These are phyloP conservation scores for Graphilbum sp. DNA, from an alignment of 2,329 filamentous ascomycete genomes.

Conservation along the genomic window DNA sequence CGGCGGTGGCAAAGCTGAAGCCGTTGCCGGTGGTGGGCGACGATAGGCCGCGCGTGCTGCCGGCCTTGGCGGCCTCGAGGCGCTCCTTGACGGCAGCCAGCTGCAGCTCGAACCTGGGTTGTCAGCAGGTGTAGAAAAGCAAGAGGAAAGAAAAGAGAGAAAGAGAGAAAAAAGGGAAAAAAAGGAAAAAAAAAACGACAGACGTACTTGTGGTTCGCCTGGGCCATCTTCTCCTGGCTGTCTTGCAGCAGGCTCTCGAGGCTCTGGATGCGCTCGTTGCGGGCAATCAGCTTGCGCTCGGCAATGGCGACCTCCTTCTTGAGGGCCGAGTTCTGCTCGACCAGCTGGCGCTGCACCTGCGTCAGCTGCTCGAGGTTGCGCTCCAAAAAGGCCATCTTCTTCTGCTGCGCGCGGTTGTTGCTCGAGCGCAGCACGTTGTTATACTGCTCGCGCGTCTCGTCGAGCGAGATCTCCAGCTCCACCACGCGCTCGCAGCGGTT, in stretches of 20 bases:
- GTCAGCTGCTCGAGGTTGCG: constrained; percentile 96
- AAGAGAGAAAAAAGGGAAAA: constrained; percentile 11
- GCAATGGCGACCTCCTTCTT: constrained; percentile 99
- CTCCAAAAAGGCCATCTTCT: constrained; percentile 99
- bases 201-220: constrained; percentile 88
- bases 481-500: constrained; percentile 97
- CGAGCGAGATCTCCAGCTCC: constrained; percentile 91
- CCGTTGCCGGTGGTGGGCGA: constrained; percentile 43
- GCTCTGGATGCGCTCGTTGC: constrained; percentile 93
- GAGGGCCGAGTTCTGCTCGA: constrained; percentile 90
- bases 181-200: not conserved
- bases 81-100: constrained; percentile 95
- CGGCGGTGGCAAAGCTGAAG: constrained; percentile 53
- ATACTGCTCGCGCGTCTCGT: constrained; percentile 96
- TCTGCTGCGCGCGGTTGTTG: constrained; percentile 97
- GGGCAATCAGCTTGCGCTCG: constrained; percentile 87
- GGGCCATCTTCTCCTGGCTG: constrained; percentile 94
- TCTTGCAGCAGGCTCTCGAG: constrained; percentile 86
- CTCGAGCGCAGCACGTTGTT: constrained; percentile 94
- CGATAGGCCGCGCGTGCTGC: constrained; percentile 71
- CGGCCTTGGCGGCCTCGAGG: constrained; percentile 84
- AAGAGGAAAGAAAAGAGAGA: not conserved
- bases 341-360: constrained; percentile 89
- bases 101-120: constrained; percentile 78
- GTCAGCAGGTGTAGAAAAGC: constrained; percentile 11